Evolutionary conservation across 345 rosid species (phyloP), one percentile per base, ranked within the genome.

Genomic region (Gossypioides kirkii): DNA sequence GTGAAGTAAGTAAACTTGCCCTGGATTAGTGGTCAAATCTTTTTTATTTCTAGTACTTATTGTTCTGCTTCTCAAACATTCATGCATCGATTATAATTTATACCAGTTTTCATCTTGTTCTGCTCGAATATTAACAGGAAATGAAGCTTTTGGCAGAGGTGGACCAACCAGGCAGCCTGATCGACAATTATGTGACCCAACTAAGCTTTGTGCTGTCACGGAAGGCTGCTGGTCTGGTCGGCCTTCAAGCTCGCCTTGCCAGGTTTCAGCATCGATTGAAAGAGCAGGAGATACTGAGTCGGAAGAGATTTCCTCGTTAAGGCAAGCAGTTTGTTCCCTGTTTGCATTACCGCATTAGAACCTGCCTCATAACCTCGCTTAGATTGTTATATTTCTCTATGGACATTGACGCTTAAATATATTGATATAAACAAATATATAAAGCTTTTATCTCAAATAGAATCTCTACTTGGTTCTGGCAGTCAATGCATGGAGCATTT

Each of bases 211-310:
- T 95, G 73, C 92, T 95, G 53, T 95, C 99, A 1, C 94, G 98
- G 79, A 95, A 95, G 83, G 99, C 98, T 72, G 99, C 97, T 28
- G 87, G 94, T 67, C 80, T 91, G 58, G 97, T 88, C 28, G 88
- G 96, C 72, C 98, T 95, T 70, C 98, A 92, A 79, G 96, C 99
- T 54, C 94, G 98, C 67, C 96, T 95, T 62, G 94, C 99, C 58
- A 87, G 96, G 80, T 92, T 95, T 85, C 99, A 92, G 78, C 97
- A 95, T 82, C 91, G 98, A 69, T 84, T 95, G 36, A 92, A 91
- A 81, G 97, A 95, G 75, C 96, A 88, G 76, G 99, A 95, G 86
- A 88, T 90, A 53, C 97, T 91, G 56, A 88, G 92, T 76, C 86
- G 94, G 77, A 92, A 92, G 85, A 87, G 95, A 85, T 87, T 89